Evolutionary conservation across 208 protist species (phyloP).

Genomic region (Wallacemonas rigidus): DNA sequence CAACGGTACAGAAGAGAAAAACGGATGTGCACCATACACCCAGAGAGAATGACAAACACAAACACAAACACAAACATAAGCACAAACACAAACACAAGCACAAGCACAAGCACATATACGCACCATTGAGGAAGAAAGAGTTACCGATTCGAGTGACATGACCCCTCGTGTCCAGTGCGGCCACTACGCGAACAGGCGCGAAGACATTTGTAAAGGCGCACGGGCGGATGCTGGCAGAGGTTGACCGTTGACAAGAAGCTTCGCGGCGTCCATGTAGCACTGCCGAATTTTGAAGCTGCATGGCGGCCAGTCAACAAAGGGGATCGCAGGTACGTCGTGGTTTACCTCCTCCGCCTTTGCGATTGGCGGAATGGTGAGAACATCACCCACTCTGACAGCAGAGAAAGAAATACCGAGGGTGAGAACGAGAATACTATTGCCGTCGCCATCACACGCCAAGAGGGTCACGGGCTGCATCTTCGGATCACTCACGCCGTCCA

Average conservation of each 20-base stretch:
- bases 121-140: too few species aligned
- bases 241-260: constrained; percentile 60
- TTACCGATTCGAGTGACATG: too few species aligned
- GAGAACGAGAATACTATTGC: constrained; percentile 55
- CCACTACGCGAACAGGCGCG: constrained; percentile 69
- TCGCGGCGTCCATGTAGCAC: constrained; percentile 45
- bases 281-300: constrained; percentile 43
- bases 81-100: too few species aligned
- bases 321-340: constrained; percentile 51
- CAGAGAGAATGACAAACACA: too few species aligned
- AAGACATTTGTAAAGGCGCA: constrained; percentile 66
- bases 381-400: constrained; percentile 63
- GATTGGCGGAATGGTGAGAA: constrained; percentile 38
- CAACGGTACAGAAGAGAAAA: too few species aligned
- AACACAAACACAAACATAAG: too few species aligned
- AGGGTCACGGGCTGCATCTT: constrained; percentile 69
- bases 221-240: constrained; percentile 43
- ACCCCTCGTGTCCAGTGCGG: too few species aligned
- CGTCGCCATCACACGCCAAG: constrained; percentile 46
- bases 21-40: too few species aligned
- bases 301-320: constrained; percentile 33
- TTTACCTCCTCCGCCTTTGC: constrained; percentile 29
- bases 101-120: too few species aligned
- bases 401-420: constrained; percentile 54
- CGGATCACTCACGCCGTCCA: constrained; percentile 69